Evolutionary conservation across 225 moss, liverwort and hornwort species (phyloP).

Genomic region (Antitrichia curtipendula): DNA sequence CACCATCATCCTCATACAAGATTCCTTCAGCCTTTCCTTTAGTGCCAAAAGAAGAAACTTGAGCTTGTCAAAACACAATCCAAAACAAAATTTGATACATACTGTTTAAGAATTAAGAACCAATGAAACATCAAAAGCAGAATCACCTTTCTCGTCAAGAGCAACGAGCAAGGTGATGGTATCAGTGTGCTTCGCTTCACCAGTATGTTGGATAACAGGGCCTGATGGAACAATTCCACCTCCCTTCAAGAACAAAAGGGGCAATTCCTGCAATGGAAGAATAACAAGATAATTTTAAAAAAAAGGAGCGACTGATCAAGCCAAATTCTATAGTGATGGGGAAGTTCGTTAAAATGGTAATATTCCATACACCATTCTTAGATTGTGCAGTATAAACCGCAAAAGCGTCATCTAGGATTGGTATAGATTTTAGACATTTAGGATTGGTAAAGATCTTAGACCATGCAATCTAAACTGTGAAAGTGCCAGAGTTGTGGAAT

Average conservation of each 20-base stretch:
- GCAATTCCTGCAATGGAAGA: constrained; percentile 44
- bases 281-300: background rate
- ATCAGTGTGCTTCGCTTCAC: constrained; percentile 33
- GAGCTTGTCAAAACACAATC: background rate
- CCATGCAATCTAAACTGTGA: too few relatives aligned
- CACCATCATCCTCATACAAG: constrained; percentile 72
- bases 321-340: background rate
- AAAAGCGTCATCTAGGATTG: too few relatives aligned
- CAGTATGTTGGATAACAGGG: constrained; percentile 39
- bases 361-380: too few relatives aligned
- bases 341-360: too few relatives aligned
- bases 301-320: background rate
- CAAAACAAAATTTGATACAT: background rate
- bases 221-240: constrained; percentile 67
- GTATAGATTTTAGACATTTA: too few relatives aligned
- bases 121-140: background rate
- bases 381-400: too few relatives aligned
- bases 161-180: constrained; percentile 62
- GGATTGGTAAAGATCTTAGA: too few relatives aligned
- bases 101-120: background rate
- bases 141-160: constrained; percentile 48
- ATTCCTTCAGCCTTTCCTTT: constrained; percentile 62
- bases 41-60: background rate
- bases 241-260: constrained; percentile 65
- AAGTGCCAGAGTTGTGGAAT: too few relatives aligned